phyloP scores from a whole-genome alignment of 83 land plant species.

The Picea abies region DNA sequence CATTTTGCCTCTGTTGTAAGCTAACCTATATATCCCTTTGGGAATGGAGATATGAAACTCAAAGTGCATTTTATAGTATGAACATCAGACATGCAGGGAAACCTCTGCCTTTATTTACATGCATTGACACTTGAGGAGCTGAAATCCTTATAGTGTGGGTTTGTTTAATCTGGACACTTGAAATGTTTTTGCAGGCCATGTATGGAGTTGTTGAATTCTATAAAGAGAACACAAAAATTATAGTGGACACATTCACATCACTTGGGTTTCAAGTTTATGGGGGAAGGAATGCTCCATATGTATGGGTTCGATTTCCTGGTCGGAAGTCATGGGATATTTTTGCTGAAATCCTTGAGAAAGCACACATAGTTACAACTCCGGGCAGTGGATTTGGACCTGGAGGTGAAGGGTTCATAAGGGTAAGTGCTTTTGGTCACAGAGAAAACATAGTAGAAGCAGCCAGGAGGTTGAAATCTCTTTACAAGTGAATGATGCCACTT shows the following conservation, averaged over 20 bases:
- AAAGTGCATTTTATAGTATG: background rate
- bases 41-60: background rate
- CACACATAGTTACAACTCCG: slow-evolving; percentile 67
- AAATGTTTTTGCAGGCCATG: slow-evolving; percentile 54
- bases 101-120: background rate
- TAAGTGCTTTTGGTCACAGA: slow-evolving; percentile 72
- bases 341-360: slow-evolving; percentile 68
- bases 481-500: slow-evolving; percentile 19
- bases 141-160: background rate
- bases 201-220: slow-evolving; percentile 51
- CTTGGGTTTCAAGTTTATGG: slow-evolving; percentile 70
- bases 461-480: slow-evolving; percentile 41
- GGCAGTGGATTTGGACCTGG: slow-evolving; percentile 78
- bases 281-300: slow-evolving; percentile 69
- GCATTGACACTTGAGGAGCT: background rate
- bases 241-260: slow-evolving; percentile 56
- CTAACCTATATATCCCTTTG: background rate
- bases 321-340: slow-evolving; percentile 68
- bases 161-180: background rate
- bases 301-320: slow-evolving; percentile 75
- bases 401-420: slow-evolving; percentile 65
- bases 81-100: background rate
- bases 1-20: background rate
- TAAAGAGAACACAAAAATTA: slow-evolving; percentile 61
- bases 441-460: slow-evolving; percentile 66